phyloP scores from a whole-genome alignment of 345 rosid genomes.

The Crucihimalaya himalaica region DNA sequence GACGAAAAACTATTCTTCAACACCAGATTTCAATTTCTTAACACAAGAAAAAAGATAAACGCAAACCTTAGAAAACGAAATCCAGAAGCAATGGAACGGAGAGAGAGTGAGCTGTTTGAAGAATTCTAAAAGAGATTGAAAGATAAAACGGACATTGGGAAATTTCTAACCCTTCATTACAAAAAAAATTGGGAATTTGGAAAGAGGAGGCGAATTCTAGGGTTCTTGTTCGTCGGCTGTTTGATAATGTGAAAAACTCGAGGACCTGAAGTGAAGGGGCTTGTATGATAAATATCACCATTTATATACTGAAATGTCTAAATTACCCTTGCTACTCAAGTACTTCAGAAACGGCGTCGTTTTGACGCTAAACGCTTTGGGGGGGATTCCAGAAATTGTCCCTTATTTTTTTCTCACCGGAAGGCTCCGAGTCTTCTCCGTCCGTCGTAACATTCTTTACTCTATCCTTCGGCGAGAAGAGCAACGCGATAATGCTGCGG shows the following conservation, averaged over 20 bases:
- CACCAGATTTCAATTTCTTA: not conserved
- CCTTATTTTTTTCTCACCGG: slow-evolving; percentile 23
- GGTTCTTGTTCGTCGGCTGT: slow-evolving; percentile 41
- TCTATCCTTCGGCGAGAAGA: not conserved
- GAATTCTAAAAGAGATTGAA: slow-evolving; percentile 8
- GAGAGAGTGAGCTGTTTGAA: not conserved
- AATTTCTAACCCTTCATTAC: not conserved
- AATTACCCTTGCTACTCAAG: slow-evolving; percentile 3
- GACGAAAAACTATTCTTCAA: not conserved
- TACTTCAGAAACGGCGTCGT: slow-evolving; percentile 4
- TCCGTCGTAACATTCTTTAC: slow-evolving; percentile 2
- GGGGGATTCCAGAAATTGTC: not conserved
- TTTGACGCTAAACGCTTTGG: not conserved
- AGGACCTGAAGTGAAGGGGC: slow-evolving; percentile 16
- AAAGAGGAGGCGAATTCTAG: slow-evolving; percentile 40
- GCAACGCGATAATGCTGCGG: slow-evolving; percentile 38
- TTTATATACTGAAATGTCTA: slow-evolving; percentile 27
- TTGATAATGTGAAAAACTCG: slow-evolving; percentile 25
- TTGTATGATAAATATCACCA: slow-evolving; percentile 24
- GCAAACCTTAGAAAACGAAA: slow-evolving; percentile 42
- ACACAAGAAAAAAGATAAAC: not conserved
- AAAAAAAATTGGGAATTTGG: slow-evolving; percentile 5
- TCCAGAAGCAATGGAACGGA: not conserved
- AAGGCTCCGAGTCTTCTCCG: slow-evolving; percentile 11
- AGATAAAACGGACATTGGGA: slow-evolving; percentile 28